Evolutionary conservation across 1,284 basidiomycete genomes (phyloP).

Genomic region (Pholiota adiposa): DNA sequence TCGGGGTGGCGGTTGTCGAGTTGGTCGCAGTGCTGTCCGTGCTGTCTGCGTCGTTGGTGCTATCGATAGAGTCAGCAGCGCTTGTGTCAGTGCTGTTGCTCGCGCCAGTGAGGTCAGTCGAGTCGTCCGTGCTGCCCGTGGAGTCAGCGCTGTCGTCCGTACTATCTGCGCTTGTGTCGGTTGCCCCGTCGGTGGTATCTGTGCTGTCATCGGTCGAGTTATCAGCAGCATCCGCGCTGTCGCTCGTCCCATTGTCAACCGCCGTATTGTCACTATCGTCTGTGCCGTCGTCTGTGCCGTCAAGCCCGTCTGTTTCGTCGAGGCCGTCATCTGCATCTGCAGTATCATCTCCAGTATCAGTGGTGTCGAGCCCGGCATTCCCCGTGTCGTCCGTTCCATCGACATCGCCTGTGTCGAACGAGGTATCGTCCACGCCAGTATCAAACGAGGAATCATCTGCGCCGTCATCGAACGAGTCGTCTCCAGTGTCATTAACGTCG

Average conservation of each 20-base stretch:
- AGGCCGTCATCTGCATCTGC: constrained; percentile 6
- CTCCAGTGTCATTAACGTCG: constrained; percentile 9
- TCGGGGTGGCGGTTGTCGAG: constrained; percentile 13
- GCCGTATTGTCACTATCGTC: constrained; percentile 7
- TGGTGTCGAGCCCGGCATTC: constrained; percentile 2
- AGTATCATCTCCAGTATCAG: constrained; percentile 1
- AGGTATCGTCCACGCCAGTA: constrained; percentile 2
- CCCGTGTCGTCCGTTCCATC: constrained; percentile 1
- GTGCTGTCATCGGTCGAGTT: constrained; percentile 6
- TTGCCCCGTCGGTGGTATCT: no score
- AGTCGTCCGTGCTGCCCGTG: neutral
- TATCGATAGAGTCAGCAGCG: constrained; percentile 6
- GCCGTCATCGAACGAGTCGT: neutral
- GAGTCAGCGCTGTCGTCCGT: neutral
- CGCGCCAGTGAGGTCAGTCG: constrained; percentile 12
- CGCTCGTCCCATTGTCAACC: constrained; percentile 6
- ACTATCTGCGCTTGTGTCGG: no score
- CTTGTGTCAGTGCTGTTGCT: constrained; percentile 19
- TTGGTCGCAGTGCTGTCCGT: constrained; percentile 7
- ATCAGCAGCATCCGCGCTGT: neutral
- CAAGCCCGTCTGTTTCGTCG: constrained; percentile 5
- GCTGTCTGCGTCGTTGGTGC: constrained; percentile 12
- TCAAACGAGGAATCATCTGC: constrained; percentile 4
- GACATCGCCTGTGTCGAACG: neutral
- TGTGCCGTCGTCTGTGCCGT: constrained; percentile 5